These are phyloP conservation scores for Penicillium sp. DNA, from an alignment of 2,329 filamentous ascomycete genomes.

Conservation along the genomic window DNA sequence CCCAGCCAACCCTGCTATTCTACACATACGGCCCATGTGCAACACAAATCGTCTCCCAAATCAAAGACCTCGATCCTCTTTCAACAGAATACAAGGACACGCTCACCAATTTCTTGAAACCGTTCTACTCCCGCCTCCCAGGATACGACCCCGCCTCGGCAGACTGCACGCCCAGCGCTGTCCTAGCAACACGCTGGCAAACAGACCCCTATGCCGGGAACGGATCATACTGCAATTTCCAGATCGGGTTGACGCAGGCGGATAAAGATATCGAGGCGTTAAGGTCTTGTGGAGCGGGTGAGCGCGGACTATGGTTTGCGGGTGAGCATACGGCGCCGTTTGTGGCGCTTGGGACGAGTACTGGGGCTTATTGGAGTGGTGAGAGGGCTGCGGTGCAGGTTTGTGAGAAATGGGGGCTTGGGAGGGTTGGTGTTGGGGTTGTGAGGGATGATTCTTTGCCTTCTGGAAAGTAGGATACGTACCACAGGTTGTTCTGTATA, in stretches of 20 bases:
- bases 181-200: constrained; percentile 71
- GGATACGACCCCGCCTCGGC: constrained; percentile 54
- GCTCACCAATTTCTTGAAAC: constrained; percentile 63
- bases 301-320: constrained; percentile 71
- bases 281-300: constrained; percentile 46
- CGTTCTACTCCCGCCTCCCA: constrained; percentile 72
- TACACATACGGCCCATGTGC: constrained; percentile 50
- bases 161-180: constrained; percentile 58
- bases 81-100: constrained; percentile 49
- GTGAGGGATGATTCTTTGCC: constrained; percentile 33
- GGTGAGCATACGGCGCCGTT: constrained; percentile 90
- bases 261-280: constrained; percentile 65
- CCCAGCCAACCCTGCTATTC: constrained; percentile 80
- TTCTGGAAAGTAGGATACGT: constrained; percentile 10
- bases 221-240: constrained; percentile 82
- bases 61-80: constrained; percentile 30
- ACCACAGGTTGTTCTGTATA: not conserved
- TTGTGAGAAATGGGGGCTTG: constrained; percentile 27
- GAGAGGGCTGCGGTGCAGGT: constrained; percentile 65
- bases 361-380: constrained; percentile 88
- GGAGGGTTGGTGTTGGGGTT: constrained; percentile 18
- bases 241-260: constrained; percentile 64
- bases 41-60: constrained; percentile 35
- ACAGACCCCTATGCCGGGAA: constrained; percentile 72
- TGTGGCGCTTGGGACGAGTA: constrained; percentile 79